phyloP scores from a whole-genome alignment of 78 protist genomes.

The Thecamonas trahens region DNA sequence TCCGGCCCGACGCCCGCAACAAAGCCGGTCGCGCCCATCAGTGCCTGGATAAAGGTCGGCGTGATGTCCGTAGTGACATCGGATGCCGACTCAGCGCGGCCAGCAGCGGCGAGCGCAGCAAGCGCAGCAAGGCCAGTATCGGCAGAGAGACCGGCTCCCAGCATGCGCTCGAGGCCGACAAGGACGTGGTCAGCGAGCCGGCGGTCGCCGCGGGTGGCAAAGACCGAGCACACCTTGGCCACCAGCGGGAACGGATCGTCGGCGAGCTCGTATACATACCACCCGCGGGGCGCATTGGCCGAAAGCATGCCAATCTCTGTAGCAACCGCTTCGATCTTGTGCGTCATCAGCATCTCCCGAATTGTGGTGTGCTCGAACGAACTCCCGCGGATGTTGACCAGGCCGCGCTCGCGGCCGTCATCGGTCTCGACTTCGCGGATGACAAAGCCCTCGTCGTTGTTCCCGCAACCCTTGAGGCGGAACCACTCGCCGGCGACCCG shows the following conservation, averaged over 20 bases:
- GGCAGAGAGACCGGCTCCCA: too few species aligned
- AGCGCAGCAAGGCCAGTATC: too few species aligned
- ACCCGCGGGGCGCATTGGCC: not conserved
- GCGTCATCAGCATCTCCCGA: not conserved
- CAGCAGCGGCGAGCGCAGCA: too few species aligned
- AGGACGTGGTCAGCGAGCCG: too few species aligned
- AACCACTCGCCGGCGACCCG: not conserved
- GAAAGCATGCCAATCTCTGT: not conserved
- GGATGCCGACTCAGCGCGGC: too few species aligned
- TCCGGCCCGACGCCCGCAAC: not conserved
- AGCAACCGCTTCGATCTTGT: not conserved
- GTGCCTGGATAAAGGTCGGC: not conserved
- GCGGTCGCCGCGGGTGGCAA: too few species aligned
- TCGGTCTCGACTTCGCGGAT: not conserved
- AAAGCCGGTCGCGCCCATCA: not conserved
- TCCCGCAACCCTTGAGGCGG: slow-evolving; percentile 17
- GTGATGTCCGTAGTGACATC: not conserved
- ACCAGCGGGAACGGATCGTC: not conserved
- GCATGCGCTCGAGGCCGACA: too few species aligned
- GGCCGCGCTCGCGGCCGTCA: too few species aligned
- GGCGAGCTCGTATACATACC: not conserved
- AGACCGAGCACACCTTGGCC: too few species aligned
- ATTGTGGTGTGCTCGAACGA: not conserved
- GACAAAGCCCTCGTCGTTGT: slow-evolving; percentile 8
- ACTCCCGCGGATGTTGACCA: not conserved